Conservation (phyloP, 2,329 filamentous ascomycete genomes). For the Cytospora piceae region DNA sequence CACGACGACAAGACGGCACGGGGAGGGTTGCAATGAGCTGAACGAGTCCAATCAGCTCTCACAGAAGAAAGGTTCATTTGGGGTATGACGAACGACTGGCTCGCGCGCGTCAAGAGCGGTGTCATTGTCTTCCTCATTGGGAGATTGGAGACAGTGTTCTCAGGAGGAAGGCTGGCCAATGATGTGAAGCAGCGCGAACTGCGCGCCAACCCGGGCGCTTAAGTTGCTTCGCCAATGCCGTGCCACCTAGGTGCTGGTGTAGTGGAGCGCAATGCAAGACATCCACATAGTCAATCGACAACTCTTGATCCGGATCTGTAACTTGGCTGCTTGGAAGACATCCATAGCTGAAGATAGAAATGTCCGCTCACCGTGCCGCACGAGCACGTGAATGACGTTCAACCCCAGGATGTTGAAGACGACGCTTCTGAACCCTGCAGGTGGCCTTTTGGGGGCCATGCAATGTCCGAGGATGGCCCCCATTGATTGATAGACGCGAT, state of each 20-base stretch:
- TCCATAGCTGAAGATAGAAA: not conserved
- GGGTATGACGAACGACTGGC: slow-evolving; percentile 27
- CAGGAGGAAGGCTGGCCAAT: slow-evolving; percentile 22
- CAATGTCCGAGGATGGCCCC: no score
- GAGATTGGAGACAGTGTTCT: slow-evolving; percentile 2
- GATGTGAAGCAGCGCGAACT: slow-evolving; percentile 12
- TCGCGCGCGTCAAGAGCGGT: slow-evolving; percentile 30
- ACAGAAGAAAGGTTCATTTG: slow-evolving; percentile 16
- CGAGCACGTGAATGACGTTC: not conserved
- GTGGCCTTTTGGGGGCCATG: slow-evolving; percentile 14
- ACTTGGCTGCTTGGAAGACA: slow-evolving; percentile 4
- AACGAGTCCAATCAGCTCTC: slow-evolving; percentile 24
- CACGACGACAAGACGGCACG: slow-evolving; percentile 21
- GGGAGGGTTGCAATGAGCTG: slow-evolving; percentile 27
- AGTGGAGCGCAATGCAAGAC: slow-evolving; percentile 16
- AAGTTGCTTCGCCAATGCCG: slow-evolving; percentile 26
- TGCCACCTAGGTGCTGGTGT: slow-evolving; percentile 18
- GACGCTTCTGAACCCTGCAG: not conserved
- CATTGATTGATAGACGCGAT: slow-evolving; percentile 6
- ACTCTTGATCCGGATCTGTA: slow-evolving; percentile 4
- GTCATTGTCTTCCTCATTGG: slow-evolving; percentile 21
- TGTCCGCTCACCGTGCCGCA: not conserved
- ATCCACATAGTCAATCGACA: not conserved
- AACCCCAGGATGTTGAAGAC: not conserved
- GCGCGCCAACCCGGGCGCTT: slow-evolving; percentile 29